Evolutionary conservation across 1,284 basidiomycete genomes (phyloP).

Genomic region (Trametes polyzona): DNA sequence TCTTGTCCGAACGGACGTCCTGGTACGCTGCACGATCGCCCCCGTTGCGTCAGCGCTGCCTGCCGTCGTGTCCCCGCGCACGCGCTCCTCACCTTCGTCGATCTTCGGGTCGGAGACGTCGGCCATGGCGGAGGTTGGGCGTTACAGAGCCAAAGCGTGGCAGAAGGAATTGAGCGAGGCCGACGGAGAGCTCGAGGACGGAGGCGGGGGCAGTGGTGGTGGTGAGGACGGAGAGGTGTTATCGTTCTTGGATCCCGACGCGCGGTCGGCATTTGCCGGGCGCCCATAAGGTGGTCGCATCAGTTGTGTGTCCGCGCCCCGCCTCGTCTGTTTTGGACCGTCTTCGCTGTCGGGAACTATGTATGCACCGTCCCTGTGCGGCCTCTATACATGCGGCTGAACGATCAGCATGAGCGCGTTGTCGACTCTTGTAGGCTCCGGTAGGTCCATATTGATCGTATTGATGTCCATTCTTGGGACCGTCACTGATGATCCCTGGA

Average conservation of each 20-base stretch:
- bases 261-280: conserved; percentile 4
- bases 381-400: no score
- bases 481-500: background rate
- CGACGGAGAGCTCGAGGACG: conserved; percentile 32
- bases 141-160: no score
- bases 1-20: conserved; percentile 82
- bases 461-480: background rate
- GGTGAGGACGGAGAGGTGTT: conserved; percentile 4
- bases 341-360: no score
- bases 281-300: background rate
- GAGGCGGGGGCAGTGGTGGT: conserved; percentile 20
- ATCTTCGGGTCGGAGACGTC: conserved; percentile 83
- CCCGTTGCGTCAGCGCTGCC: conserved; percentile 13
- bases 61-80: background rate
- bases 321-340: no score
- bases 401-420: background rate
- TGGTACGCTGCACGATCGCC: conserved; percentile 66
- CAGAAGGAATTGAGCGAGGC: conserved; percentile 44
- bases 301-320: no score
- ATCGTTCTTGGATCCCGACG: conserved; percentile 10
- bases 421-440: background rate
- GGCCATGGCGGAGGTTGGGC: conserved; percentile 59
- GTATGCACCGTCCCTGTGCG: no score
- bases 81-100: conserved; percentile 64
- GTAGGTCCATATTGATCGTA: background rate